Conservation (phyloP, 2,329 filamentous ascomycete species). For the Phaeosphaeriaceae sp. region DNA sequence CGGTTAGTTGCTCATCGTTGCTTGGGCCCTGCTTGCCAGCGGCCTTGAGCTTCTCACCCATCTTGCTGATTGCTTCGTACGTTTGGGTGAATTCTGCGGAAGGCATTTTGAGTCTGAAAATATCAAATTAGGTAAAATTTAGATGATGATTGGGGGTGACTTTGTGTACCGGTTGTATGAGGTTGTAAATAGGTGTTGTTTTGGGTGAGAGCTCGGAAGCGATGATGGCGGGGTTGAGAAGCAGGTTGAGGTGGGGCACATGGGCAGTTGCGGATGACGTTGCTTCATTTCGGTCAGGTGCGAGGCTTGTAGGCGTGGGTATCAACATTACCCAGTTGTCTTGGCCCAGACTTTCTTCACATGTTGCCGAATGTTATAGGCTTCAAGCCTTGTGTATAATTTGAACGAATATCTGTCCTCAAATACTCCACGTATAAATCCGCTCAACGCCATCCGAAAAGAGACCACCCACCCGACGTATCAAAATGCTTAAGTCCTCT, state of each 20-base stretch:
- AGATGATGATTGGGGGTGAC: too few species aligned
- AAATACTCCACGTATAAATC: not conserved
- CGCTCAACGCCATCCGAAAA: slow-evolving; percentile 1
- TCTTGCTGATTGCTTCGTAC: slow-evolving; percentile 40
- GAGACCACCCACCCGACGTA: not conserved
- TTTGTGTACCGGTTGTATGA: slow-evolving; percentile 1
- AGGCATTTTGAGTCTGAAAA: slow-evolving; percentile 25
- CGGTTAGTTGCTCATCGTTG: slow-evolving; percentile 58
- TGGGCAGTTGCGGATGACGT: slow-evolving; percentile 9
- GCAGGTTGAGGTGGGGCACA: slow-evolving; percentile 19
- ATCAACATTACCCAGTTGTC: not conserved
- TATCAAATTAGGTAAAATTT: not conserved
- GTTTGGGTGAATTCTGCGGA: slow-evolving; percentile 40
- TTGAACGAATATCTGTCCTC: not conserved
- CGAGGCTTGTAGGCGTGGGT: not conserved
- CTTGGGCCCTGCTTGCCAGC: slow-evolving; percentile 32
- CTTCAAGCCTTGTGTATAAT: not conserved
- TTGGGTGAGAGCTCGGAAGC: slow-evolving; percentile 3
- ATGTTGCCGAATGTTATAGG: not conserved
- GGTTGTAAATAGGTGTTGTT: slow-evolving; percentile 1
- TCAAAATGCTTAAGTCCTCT: slow-evolving; percentile 1
- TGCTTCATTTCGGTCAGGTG: not conserved
- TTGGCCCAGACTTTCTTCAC: not conserved
- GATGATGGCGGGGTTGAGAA: slow-evolving; percentile 15
- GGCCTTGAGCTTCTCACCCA: slow-evolving; percentile 40